Conservation (phyloP, 2,329 filamentous ascomycete genomes). For the Phialemoniopsis sp. region DNA sequence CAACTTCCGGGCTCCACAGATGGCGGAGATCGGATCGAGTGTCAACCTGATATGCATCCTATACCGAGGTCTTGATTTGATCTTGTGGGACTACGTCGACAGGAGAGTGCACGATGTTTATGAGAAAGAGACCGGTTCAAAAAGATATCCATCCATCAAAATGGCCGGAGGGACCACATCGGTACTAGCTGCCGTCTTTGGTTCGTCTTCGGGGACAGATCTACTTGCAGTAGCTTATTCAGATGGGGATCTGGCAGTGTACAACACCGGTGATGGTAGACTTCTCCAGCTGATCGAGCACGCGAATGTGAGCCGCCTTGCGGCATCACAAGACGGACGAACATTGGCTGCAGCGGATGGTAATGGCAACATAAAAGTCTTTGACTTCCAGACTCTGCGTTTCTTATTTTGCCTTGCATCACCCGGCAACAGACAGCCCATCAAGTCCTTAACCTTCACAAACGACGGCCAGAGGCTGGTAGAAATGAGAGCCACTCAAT, state of each 20-base stretch:
- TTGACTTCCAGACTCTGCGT: constrained; percentile 3
- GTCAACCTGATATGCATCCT: constrained; percentile 15
- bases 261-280: constrained; percentile 12
- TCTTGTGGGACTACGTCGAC: constrained; percentile 14
- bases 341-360: constrained; percentile 2
- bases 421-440: too few species aligned
- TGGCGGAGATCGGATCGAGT: constrained; percentile 8
- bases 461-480: constrained; percentile 13
- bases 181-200: constrained; percentile 14
- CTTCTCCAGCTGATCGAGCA: background rate
- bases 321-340: constrained; percentile 11
- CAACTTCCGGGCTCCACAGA: constrained; percentile 9
- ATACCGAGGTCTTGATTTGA: constrained; percentile 19
- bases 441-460: constrained; percentile 12
- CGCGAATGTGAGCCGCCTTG: constrained; percentile 13
- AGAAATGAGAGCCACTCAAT: constrained; percentile 13
- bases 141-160: constrained; percentile 2
- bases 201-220: constrained; percentile 7
- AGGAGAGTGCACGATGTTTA: constrained; percentile 14
- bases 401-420: constrained; percentile 6
- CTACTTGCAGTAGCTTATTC: constrained; percentile 18
- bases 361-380: constrained; percentile 2
- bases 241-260: constrained; percentile 20
- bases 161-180: constrained; percentile 6
- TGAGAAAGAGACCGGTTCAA: constrained; percentile 15